phyloP scores from a whole-genome alignment of 371 early-diverging fungal species.

The Umbelopsis sp. region DNA sequence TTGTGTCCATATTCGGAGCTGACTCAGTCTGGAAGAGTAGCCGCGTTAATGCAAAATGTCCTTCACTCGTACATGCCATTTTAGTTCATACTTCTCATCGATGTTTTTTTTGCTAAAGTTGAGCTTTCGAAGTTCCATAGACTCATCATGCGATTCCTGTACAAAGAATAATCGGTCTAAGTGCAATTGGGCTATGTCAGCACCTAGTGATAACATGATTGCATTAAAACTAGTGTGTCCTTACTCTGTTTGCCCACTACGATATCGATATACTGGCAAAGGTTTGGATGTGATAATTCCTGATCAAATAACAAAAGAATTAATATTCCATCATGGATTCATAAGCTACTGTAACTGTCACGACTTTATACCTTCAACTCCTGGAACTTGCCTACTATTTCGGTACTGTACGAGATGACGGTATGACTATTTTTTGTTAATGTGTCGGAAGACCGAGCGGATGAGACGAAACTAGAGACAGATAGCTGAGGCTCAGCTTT shows the following conservation, averaged over 20 bases:
- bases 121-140: constrained; percentile 25
- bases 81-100: constrained; percentile 23
- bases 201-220: too few species aligned
- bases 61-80: neutral
- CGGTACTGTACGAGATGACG: constrained; percentile 57
- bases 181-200: neutral
- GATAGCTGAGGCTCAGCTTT: neutral
- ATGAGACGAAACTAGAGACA: constrained; percentile 45
- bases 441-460: constrained; percentile 40
- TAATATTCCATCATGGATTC: neutral
- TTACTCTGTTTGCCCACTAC: constrained; percentile 66
- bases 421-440: constrained; percentile 51
- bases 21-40: constrained; percentile 18
- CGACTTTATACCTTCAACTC: constrained; percentile 48
- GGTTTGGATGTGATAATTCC: constrained; percentile 58
- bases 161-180: constrained; percentile 65
- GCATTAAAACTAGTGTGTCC: neutral
- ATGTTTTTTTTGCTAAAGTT: neutral
- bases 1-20: constrained; percentile 56
- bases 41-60: neutral
- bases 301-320: constrained; percentile 20
- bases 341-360: neutral
- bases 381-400: constrained; percentile 64
- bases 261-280: constrained; percentile 65
- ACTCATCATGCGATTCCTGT: constrained; percentile 56